phyloP scores from a whole-genome alignment of 371 early-diverging fungal species.

The Apophysomyces ossiformis region DNA sequence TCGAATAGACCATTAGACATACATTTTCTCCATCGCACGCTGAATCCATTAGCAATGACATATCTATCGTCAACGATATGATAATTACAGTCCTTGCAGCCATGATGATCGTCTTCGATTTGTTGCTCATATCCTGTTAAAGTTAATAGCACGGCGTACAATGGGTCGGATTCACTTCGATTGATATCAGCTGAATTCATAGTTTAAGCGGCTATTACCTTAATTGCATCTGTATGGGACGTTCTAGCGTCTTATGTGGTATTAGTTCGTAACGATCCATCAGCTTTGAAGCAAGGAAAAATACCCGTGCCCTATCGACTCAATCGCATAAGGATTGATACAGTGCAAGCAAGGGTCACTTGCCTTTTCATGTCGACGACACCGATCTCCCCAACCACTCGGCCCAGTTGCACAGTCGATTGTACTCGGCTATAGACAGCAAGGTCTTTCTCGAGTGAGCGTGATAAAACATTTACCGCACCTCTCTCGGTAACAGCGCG shows the following conservation, averaged over 20 bases:
- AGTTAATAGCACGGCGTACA: conserved; percentile 18
- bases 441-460: conserved; percentile 1
- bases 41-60: conserved; percentile 37
- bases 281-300: conserved; percentile 14
- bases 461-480: background rate
- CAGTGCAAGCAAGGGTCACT: background rate
- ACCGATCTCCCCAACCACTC: background rate
- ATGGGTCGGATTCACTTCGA: conserved; percentile 21
- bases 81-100: conserved; percentile 15
- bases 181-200: background rate
- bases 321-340: background rate
- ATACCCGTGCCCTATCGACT: background rate
- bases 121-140: conserved; percentile 18
- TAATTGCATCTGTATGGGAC: conserved; percentile 23
- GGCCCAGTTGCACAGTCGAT: background rate
- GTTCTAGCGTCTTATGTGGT: conserved; percentile 10
- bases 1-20: background rate
- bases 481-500: background rate
- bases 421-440: conserved; percentile 17
- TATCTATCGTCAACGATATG: conserved; percentile 28
- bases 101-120: conserved; percentile 25
- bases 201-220: background rate
- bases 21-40: conserved; percentile 28
- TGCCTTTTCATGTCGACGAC: conserved; percentile 13
- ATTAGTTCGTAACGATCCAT: background rate